These are phyloP conservation scores for Candida sithepensis DNA, from an alignment of 805 yeast genomes.

Conservation along the genomic window DNA sequence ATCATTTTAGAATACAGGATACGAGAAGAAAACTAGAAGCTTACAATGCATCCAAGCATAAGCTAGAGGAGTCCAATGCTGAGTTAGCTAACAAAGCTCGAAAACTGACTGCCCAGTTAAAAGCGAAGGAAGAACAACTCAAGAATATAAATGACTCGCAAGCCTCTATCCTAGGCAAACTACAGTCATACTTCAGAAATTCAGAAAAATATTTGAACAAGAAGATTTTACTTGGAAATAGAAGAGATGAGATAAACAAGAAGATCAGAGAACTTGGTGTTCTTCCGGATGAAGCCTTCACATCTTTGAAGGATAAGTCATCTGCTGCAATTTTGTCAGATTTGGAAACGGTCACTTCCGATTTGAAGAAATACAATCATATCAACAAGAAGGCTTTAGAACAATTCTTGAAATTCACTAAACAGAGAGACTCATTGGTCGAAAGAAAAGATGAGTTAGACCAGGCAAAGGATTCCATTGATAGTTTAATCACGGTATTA, in stretches of 20 bases:
- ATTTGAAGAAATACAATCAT: conserved; percentile 62
- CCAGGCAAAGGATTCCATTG: conserved; percentile 67
- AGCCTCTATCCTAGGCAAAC: conserved; percentile 43
- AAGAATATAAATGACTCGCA: conserved; percentile 57
- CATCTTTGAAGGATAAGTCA: conserved; percentile 35
- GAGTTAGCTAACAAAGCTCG: conserved; percentile 28
- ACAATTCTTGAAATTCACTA: conserved; percentile 69
- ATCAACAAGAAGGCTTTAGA: conserved; percentile 89
- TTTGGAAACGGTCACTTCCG: conserved; percentile 52
- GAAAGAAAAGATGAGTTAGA: conserved; percentile 67
- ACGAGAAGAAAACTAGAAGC: conserved; percentile 18
- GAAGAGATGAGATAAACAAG: conserved; percentile 69
- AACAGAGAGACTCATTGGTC: conserved; percentile 64
- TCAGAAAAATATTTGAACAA: conserved; percentile 64
- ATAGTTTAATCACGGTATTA: conserved; percentile 62
- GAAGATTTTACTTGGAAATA: conserved; percentile 51
- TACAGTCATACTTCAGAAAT: conserved; percentile 59
- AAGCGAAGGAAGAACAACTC: conserved; percentile 36
- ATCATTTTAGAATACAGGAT: conserved; percentile 10
- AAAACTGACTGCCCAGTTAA: conserved; percentile 29
- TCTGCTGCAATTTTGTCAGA: conserved; percentile 52
- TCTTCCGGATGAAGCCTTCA: conserved; percentile 80
- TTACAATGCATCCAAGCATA: conserved; percentile 7
- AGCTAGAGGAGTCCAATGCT: conserved; percentile 29
- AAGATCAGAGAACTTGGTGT: conserved; percentile 84